phyloP scores from a whole-genome alignment of 129 eudicot species.

The Flaveria linearis region DNA sequence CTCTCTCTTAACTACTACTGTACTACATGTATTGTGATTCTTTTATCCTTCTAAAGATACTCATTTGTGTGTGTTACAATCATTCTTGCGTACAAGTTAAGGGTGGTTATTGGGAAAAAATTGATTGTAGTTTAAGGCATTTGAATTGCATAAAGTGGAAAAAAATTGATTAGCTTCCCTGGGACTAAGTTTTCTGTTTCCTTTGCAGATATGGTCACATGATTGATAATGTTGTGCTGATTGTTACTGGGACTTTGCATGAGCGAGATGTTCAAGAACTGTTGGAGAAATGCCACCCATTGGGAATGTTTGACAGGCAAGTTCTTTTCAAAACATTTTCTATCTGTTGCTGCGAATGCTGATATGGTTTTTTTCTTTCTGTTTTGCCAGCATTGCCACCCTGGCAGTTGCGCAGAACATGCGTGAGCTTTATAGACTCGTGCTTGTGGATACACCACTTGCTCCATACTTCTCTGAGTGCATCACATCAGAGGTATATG shows the following conservation, averaged over 20 bases:
- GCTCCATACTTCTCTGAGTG: constrained; percentile 99
- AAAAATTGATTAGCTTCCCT: not conserved
- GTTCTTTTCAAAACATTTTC: not conserved
- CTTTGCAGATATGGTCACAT: constrained; percentile 86
- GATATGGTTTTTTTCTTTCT: constrained; percentile 5
- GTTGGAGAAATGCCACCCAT: constrained; percentile 94
- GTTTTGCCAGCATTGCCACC: constrained; percentile 76
- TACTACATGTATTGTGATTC: not conserved
- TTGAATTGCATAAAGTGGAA: not conserved
- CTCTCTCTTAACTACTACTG: not conserved
- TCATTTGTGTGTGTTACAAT: not conserved
- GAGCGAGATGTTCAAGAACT: constrained; percentile 98
- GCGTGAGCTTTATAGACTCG: constrained; percentile 97
- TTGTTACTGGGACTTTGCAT: constrained; percentile 96
- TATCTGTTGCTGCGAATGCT: constrained; percentile 12
- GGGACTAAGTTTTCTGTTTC: constrained; percentile 13
- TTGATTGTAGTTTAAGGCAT: constrained; percentile 7
- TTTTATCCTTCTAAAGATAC: constrained; percentile 2
- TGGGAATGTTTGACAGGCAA: constrained; percentile 99
- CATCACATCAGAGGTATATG: constrained; percentile 91
- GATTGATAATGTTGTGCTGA: constrained; percentile 97
- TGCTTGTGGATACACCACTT: constrained; percentile 94
- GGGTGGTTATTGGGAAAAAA: constrained; percentile 4
- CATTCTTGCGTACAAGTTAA: constrained; percentile 13
- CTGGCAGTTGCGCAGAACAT: constrained; percentile 97